Evolutionary conservation across 345 rosid species (phyloP).

Genomic region (Stellera chamaejasme): DNA sequence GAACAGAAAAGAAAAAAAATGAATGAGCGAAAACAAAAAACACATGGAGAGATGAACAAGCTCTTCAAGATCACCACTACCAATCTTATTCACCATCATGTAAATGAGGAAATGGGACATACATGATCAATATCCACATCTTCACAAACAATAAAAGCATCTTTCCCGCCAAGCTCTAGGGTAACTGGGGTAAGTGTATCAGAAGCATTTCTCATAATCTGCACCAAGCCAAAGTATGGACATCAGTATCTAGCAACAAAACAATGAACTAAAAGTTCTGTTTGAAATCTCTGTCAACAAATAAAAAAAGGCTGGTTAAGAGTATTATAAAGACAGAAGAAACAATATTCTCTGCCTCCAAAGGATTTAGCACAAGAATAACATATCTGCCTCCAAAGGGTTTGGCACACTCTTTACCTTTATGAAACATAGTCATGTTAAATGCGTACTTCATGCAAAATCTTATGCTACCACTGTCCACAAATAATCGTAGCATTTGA

Average conservation of each 20-base stretch:
- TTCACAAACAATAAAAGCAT: slow-evolving; percentile 87
- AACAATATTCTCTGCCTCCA: background rate
- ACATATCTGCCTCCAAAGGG: background rate
- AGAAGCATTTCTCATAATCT: slow-evolving; percentile 94
- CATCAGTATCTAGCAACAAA: slow-evolving; percentile 10
- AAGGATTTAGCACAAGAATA: background rate
- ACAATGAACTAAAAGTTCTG: background rate
- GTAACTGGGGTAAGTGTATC: slow-evolving; percentile 77
- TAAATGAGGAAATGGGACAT: slow-evolving; percentile 16
- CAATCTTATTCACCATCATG: slow-evolving; percentile 6
- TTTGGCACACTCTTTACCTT: background rate
- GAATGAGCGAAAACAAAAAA: no score
- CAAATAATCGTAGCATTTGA: no score
- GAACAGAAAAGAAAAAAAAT: background rate
- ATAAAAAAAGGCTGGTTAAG: no score
- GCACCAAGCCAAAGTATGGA: slow-evolving; percentile 28
- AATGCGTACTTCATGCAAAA: no score
- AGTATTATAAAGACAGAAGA: no score
- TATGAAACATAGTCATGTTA: no score
- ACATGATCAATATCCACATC: slow-evolving; percentile 83
- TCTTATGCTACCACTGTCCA: no score
- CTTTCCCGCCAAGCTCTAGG: slow-evolving; percentile 99
- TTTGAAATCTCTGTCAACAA: no score
- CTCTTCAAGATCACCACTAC: slow-evolving; percentile 7
- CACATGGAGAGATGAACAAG: background rate